Evolutionary conservation across 148 eudicot genomes (phyloP).

Genomic region (Beta vulgaris): DNA sequence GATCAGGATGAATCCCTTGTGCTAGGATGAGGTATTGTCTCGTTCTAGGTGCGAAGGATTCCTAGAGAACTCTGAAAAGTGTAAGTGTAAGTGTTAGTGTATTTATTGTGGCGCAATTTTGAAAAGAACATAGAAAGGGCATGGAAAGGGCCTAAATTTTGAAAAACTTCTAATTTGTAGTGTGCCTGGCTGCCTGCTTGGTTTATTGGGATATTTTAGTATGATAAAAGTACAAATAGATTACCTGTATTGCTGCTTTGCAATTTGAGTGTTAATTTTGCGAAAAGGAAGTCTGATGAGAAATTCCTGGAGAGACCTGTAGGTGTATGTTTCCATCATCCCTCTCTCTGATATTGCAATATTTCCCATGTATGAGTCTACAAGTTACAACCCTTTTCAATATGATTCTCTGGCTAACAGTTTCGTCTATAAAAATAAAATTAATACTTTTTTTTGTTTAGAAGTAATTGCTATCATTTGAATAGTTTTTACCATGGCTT

Average conservation of each 20-base stretch:
- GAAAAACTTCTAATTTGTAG: not conserved
- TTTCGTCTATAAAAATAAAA: no score
- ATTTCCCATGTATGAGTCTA: no score
- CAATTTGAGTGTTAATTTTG: not conserved
- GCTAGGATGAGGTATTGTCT: conserved; percentile 13
- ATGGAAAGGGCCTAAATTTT: not conserved
- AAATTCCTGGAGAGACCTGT: no score
- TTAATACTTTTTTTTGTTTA: no score
- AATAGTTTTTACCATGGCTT: no score
- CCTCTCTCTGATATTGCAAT: no score
- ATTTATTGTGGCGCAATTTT: conserved; percentile 7
- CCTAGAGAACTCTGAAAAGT: not conserved
- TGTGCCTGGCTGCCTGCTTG: no score
- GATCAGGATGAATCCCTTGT: not conserved
- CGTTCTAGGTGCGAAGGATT: not conserved
- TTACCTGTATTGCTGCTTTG: not conserved
- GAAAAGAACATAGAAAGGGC: not conserved
- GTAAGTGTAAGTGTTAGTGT: conserved; percentile 9
- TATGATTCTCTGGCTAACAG: no score
- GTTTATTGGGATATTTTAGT: not conserved
- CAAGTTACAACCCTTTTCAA: no score
- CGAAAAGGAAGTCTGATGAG: no score
- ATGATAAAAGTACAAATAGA: not conserved
- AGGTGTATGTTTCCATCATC: no score
- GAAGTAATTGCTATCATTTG: no score